These are phyloP conservation scores for Citrus glauca DNA, from an alignment of 345 rosid genomes.

Conservation along the genomic window DNA sequence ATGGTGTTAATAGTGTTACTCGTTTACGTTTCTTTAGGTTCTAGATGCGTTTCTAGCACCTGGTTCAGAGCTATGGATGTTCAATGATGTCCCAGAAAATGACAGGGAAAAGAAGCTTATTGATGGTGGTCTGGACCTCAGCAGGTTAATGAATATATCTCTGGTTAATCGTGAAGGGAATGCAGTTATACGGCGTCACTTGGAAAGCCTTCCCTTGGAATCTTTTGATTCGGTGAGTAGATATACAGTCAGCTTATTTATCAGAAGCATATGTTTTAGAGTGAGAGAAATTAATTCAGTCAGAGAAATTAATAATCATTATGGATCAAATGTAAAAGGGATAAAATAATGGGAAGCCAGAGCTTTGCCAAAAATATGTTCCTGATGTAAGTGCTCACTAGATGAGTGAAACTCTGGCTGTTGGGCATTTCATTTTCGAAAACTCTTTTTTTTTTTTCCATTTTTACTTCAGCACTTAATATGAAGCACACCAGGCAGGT, in stretches of 20 bases:
- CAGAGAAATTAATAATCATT: background rate
- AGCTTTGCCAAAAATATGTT: background rate
- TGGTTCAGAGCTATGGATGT: constrained; percentile 84
- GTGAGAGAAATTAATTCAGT: background rate
- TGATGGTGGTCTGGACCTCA: constrained; percentile 66
- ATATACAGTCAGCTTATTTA: background rate
- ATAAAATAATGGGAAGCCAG: background rate
- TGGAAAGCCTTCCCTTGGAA: constrained; percentile 77
- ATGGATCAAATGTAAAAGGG: background rate
- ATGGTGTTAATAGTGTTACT: background rate
- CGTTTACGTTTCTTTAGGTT: constrained; percentile 36
- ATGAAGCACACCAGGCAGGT: background rate
- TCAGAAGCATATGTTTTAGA: background rate
- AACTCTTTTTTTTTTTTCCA: background rate
- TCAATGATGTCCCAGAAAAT: constrained; percentile 65
- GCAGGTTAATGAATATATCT: constrained; percentile 52
- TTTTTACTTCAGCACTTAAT: background rate
- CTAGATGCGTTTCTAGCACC: constrained; percentile 68
- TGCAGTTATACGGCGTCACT: constrained; percentile 66
- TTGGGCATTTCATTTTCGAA: background rate
- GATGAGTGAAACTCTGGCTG: background rate
- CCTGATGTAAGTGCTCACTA: background rate
- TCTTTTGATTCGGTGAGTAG: constrained; percentile 65
- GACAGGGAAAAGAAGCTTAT: constrained; percentile 66
- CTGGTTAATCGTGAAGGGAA: constrained; percentile 67